Percentiles rank a stretch among this genome's conserved stretches.
These are phyloP conservation scores for Penicillium salamii DNA, from an alignment of 495 filamentous ascomycete genomes.

Conservation along the genomic window DNA sequence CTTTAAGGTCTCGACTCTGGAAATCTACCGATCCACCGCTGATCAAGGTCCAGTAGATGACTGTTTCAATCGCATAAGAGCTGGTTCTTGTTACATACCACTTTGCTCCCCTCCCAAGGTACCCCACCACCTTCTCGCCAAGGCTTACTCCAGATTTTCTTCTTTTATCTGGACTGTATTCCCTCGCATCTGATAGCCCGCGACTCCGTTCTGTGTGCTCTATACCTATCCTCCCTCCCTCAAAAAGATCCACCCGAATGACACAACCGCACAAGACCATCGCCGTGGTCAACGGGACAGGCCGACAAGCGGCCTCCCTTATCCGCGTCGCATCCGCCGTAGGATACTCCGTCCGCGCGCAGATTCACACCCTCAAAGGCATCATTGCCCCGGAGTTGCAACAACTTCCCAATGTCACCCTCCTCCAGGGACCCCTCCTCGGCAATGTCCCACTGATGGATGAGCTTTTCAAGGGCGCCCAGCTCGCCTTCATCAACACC, in stretches of 20 bases:
- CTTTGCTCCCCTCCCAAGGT: constrained; percentile 25
- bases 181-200: constrained; percentile 9
- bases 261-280: constrained; percentile 67
- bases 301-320: constrained; percentile 89
- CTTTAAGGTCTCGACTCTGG: constrained; percentile 4
- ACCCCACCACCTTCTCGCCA: constrained; percentile 32
- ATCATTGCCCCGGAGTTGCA: constrained; percentile 81
- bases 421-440: constrained; percentile 80
- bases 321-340: constrained; percentile 89
- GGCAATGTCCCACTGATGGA: constrained; percentile 65
- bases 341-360: constrained; percentile 85
- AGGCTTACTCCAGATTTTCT: constrained; percentile 29
- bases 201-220: too few species aligned
- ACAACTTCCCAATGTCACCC: constrained; percentile 75
- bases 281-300: constrained; percentile 88
- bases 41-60: constrained; percentile 22
- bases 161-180: constrained; percentile 11
- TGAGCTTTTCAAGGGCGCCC: constrained; percentile 75
- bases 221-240: not conserved
- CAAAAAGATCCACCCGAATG: constrained; percentile 35
- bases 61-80: constrained; percentile 28
- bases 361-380: constrained; percentile 78
- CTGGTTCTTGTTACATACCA: constrained; percentile 28
- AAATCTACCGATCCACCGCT: constrained; percentile 6
- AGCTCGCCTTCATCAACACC: constrained; percentile 95